Evolutionary conservation across 1,284 basidiomycete genomes (phyloP).

Genomic region (Apiotrichum veenhuisii): DNA sequence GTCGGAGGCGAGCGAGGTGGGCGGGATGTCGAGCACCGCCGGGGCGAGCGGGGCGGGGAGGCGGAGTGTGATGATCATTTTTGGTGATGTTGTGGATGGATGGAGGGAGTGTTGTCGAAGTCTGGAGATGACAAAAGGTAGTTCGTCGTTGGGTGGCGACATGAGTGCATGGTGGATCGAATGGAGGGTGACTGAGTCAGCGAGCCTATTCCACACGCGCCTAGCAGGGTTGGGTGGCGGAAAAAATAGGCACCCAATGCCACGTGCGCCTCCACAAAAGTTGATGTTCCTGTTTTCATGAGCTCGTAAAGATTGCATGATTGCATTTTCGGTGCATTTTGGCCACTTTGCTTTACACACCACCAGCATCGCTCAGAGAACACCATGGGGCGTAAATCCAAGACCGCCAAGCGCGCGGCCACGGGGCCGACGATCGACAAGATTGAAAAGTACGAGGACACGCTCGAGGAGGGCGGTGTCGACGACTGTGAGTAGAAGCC

Average conservation of each 20-base stretch:
- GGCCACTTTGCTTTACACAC: too few species aligned
- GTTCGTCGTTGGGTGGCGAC: neutral
- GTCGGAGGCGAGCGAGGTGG: slow-evolving; percentile 19
- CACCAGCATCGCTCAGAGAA: too few species aligned
- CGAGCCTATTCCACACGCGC: too few species aligned
- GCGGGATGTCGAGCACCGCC: slow-evolving; percentile 18
- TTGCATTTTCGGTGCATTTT: neutral
- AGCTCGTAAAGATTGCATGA: neutral
- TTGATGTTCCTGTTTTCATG: slow-evolving; percentile 9
- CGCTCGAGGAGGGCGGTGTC: slow-evolving; percentile 48
- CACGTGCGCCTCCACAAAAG: slow-evolving; percentile 11
- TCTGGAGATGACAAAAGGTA: neutral
- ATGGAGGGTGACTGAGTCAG: too few species aligned
- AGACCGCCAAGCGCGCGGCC: slow-evolving; percentile 37
- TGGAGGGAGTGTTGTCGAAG: neutral
- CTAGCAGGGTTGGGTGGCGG: too few species aligned
- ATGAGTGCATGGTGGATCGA: neutral
- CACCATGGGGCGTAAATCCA: slow-evolving; percentile 30
- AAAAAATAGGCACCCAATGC: neutral
- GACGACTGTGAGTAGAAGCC: slow-evolving; percentile 50
- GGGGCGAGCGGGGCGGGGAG: slow-evolving; percentile 38
- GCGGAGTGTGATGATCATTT: slow-evolving; percentile 35
- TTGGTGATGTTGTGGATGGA: neutral
- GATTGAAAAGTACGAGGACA: slow-evolving; percentile 49
- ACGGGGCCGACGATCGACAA: slow-evolving; percentile 35